Base-by-base conservation (phyloP, 1,139 yeast species). In the Pichia sorboxylosa region DNA sequence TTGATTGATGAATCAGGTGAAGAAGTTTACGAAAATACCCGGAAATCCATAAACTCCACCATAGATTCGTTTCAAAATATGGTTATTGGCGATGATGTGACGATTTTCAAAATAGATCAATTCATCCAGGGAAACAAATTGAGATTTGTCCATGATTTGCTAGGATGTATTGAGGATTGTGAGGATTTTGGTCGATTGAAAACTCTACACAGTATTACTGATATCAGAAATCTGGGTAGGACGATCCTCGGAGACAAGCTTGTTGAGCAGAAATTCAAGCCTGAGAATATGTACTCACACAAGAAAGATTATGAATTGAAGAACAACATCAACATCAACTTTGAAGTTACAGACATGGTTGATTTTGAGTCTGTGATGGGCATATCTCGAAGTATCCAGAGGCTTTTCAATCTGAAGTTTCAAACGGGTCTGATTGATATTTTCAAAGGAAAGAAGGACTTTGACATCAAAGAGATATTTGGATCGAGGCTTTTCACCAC, bases 261-360 rank as follows among this genome's bases (percentile, higher is more conserved):
- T 58, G 66, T 59, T 30, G 38, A 36, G 17, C 78, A 79, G 41
- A 69, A 68, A 9, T 87, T 90, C 58, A 73, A 81, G 37, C 70
- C 82, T 13, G 79, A 74, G 17, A 66, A 80, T 31, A 90, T 90
- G 98, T 90, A 85, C 46, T 70, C 84, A 3, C 73, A 87, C 45
- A 66, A 67, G 36, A 69, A 68, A 29, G 95, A 90, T 47, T 55
- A 68, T 5, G 32, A 36, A 14, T 58, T 76, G 26, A 67, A 73
- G 25, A 73, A 78, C 43, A 64, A 69, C 31, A 59, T 87, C 29
- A 63, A 68, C 39, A 69, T 73, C 24, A 66, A 69, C 24, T 66
- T 87, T 29, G 71, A 76, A 13, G 34, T 81, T 3, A 37, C 64
- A 13, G 97, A 90, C 54, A 75, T 85, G 45, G 64, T 87, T 49